Conservation (phyloP, 1,284 basidiomycete species). For the Tranzscheliella williamsii region DNA sequence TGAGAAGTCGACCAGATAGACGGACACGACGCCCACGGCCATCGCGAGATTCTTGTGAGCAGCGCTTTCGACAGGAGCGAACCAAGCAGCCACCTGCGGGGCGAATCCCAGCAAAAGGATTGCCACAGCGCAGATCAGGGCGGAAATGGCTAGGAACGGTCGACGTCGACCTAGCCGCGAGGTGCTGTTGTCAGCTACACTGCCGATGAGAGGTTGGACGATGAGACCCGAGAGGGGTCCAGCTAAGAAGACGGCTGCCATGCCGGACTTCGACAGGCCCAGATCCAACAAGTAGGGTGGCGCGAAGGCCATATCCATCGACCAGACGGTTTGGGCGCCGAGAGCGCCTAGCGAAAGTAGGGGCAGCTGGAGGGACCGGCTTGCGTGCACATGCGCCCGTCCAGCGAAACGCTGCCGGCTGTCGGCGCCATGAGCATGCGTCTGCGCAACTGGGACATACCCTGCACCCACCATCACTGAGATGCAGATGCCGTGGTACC, state of each 20-base stretch:
- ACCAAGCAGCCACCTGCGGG: slow-evolving; percentile 44
- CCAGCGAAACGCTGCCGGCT: slow-evolving; percentile 19
- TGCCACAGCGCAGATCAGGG: slow-evolving; percentile 48
- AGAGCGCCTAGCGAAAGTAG: slow-evolving; percentile 48
- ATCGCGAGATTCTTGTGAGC: slow-evolving; percentile 66
- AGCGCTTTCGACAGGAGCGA: slow-evolving; percentile 9
- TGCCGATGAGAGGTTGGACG: slow-evolving; percentile 61
- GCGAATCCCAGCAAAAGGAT: slow-evolving; percentile 59
- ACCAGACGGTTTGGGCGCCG: slow-evolving; percentile 57
- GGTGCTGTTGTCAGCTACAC: slow-evolving; percentile 59
- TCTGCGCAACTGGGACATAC: no score
- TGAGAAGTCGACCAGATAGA: slow-evolving; percentile 88
- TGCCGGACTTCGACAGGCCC: slow-evolving; percentile 48
- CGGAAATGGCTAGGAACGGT: slow-evolving; percentile 58
- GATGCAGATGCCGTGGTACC: no score
- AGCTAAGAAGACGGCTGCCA: slow-evolving; percentile 53
- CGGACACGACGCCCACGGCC: slow-evolving; percentile 77
- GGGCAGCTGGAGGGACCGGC: slow-evolving; percentile 29
- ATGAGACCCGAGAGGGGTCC: slow-evolving; percentile 55
- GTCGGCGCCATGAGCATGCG: background rate
- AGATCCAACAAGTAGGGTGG: slow-evolving; percentile 52
- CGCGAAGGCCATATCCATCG: slow-evolving; percentile 57
- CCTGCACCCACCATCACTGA: no score
- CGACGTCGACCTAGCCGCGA: slow-evolving; percentile 58
- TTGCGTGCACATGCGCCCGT: slow-evolving; percentile 18